phyloP scores from a whole-genome alignment of 495 filamentous ascomycete genomes.

The Cercophora sp. region DNA sequence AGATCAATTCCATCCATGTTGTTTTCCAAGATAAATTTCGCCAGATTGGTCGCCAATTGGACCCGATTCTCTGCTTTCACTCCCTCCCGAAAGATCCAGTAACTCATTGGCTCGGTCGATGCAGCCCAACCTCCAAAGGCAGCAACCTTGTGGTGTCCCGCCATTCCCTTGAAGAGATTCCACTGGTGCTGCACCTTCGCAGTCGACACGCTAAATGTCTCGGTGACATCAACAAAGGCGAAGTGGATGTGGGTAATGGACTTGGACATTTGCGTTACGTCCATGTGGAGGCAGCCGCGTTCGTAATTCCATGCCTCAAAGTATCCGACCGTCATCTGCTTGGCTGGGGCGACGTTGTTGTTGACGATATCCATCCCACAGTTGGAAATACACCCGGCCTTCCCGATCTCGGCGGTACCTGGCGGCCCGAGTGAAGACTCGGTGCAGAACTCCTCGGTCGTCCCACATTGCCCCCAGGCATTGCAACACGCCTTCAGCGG shows the following conservation, averaged over 20 bases:
- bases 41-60: slow-evolving; percentile 24
- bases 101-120: slow-evolving; percentile 17
- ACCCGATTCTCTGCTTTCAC: slow-evolving; percentile 18
- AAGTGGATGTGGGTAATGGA: slow-evolving; percentile 29
- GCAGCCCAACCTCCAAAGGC: slow-evolving; percentile 35
- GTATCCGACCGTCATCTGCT: slow-evolving; percentile 21
- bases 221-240: slow-evolving; percentile 25
- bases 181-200: slow-evolving; percentile 17
- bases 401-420: slow-evolving; percentile 29
- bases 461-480: slow-evolving; percentile 38
- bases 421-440: no score
- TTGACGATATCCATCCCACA: slow-evolving; percentile 16
- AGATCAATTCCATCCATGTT: slow-evolving; percentile 32
- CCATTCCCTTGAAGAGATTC: slow-evolving; percentile 8
- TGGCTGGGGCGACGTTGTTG: slow-evolving; percentile 9
- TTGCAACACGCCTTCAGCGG: slow-evolving; percentile 32
- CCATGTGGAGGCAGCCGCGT: slow-evolving; percentile 24
- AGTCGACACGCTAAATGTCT: slow-evolving; percentile 7
- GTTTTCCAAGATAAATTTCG: slow-evolving; percentile 21
- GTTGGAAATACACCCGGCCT: slow-evolving; percentile 42
- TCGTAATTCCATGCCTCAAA: slow-evolving; percentile 26
- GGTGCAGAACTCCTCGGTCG: slow-evolving; percentile 44
- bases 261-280: slow-evolving; percentile 19
- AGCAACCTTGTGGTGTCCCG: slow-evolving; percentile 26
- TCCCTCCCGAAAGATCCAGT: slow-evolving; percentile 20